Percentiles rank a stretch among this genome's conserved stretches.
Evolutionary conservation across 2,329 filamentous ascomycete species (phyloP).

Genomic region (Orbilia quercus): DNA sequence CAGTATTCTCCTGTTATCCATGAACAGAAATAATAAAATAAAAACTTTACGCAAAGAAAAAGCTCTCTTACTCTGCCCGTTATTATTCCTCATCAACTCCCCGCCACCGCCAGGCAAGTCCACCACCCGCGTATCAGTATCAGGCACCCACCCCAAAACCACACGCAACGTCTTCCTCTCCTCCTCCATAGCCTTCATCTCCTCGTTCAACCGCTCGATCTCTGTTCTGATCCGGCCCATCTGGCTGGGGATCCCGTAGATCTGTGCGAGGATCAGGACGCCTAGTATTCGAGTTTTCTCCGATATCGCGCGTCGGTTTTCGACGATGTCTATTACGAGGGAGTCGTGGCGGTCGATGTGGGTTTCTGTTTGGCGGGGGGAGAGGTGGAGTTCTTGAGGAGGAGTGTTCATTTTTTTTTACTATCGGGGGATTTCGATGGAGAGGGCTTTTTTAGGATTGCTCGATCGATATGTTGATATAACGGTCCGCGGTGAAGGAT

Average conservation of each 20-base stretch:
- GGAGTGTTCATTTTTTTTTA: too few relatives aligned
- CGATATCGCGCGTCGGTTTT: neutral
- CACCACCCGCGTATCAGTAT: neutral
- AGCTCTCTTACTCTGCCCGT: too few relatives aligned
- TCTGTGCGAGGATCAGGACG: neutral
- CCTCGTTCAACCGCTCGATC: neutral
- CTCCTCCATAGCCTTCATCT: neutral
- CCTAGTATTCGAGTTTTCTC: neutral
- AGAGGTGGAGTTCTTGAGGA: too few relatives aligned
- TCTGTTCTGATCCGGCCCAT: neutral
- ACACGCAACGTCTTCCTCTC: neutral
- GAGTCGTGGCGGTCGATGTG: constrained; percentile 1
- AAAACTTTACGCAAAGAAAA: too few relatives aligned
- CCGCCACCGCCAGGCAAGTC: neutral
- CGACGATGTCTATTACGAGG: neutral
- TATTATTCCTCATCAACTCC: too few relatives aligned
- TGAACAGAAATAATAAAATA: too few relatives aligned
- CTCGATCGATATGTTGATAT: too few relatives aligned
- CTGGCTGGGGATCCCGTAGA: neutral
- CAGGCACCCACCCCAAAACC: neutral
- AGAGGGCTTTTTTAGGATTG: too few relatives aligned
- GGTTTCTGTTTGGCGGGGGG: too few relatives aligned
- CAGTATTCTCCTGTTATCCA: too few relatives aligned
- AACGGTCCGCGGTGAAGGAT: too few relatives aligned
- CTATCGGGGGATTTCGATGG: too few relatives aligned